Base-by-base conservation (phyloP, 345 rosid species). In the Aquilaria sinensis region DNA sequence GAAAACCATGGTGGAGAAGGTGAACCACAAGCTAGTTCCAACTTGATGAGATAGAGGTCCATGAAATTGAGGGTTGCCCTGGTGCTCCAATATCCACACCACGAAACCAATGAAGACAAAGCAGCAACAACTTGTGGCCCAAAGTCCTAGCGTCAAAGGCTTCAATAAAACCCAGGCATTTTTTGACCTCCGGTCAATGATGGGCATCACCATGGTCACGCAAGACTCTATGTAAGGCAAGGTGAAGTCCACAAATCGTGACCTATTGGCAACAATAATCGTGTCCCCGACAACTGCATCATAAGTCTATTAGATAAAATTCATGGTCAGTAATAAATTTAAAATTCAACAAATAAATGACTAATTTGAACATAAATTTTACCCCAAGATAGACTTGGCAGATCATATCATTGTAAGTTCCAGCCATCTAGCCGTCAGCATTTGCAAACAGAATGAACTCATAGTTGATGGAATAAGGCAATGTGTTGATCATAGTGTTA, bases 381-480 rank as follows among this genome's bases (percentile, higher is more conserved):
- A 77, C 80, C 78, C 71, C 61, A 8, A 59, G 72, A 64, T 68
- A 61, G 56, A 81, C 74, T 60, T 67, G 60, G 29, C 52, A 6
- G 57, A 80, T 66, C 46, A 75, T 60, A 9, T 81, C 73, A 56
- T 68, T 41, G 51, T 73, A 63, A 50, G 30, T 57, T 12, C 61
- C 75, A 16, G 58, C 52, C 8, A 30, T 16, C 45, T n/a, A n/a
- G 77, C 81, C n/a, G 31, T 71, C 10, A 1, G 13, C 56, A 4
- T 12, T 61, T 30, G 32, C 71, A 3, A 67, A 75, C 0, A 53
- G 59, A 6, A 70, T 67, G 53, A 77, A 74, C 61, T 67, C 63
- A n/a, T 60, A 79, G 47, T 50, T 45, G 0, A 81, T 58, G 32
- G 57, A 37, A 50, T 62, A 70, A 29, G 76, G 62, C 31, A 57